Percentiles rank a stretch among this genome's conserved stretches.
These are phyloP conservation scores for Juncus effusus DNA, from an alignment of 176 grass and related monocot genomes.

Conservation along the genomic window DNA sequence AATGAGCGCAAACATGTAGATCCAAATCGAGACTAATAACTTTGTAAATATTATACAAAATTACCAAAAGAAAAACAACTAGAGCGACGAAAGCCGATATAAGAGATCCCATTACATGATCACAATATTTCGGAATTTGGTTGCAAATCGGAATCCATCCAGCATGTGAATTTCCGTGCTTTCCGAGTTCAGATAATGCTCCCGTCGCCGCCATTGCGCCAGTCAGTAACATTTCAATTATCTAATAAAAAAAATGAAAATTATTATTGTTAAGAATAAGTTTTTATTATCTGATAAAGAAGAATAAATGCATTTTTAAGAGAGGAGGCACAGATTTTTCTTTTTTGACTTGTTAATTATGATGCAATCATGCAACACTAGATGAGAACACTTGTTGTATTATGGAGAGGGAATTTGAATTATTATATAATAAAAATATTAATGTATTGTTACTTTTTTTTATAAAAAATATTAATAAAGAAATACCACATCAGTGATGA, in stretches of 20 bases:
- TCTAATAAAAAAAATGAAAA: slow-evolving; percentile 19
- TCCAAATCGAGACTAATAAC: slow-evolving; percentile 37
- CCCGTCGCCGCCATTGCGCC: slow-evolving; percentile 40
- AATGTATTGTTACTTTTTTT: not conserved
- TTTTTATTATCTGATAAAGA: not conserved
- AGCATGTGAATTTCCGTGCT: slow-evolving; percentile 65
- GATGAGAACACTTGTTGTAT: no score
- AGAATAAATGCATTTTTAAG: not conserved
- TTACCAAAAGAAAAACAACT: slow-evolving; percentile 28
- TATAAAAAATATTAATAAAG: not conserved
- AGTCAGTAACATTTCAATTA: slow-evolving; percentile 56
- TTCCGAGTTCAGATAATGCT: slow-evolving; percentile 49
- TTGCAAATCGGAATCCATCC: slow-evolving; percentile 63
- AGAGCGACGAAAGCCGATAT: slow-evolving; percentile 57
- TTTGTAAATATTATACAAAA: slow-evolving; percentile 39
- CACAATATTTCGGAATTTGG: slow-evolving; percentile 45
- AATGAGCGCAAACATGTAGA: slow-evolving; percentile 26
- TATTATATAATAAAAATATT: not conserved
- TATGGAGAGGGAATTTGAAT: not conserved
- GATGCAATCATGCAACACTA: no score
- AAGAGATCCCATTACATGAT: slow-evolving; percentile 56
- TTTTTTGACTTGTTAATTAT: no score
- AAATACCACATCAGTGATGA: slow-evolving; percentile 60
- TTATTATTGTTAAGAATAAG: not conserved
- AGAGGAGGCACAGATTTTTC: no score